phyloP scores from a whole-genome alignment of 331 rosid genomes.

The Malus hybrid region DNA sequence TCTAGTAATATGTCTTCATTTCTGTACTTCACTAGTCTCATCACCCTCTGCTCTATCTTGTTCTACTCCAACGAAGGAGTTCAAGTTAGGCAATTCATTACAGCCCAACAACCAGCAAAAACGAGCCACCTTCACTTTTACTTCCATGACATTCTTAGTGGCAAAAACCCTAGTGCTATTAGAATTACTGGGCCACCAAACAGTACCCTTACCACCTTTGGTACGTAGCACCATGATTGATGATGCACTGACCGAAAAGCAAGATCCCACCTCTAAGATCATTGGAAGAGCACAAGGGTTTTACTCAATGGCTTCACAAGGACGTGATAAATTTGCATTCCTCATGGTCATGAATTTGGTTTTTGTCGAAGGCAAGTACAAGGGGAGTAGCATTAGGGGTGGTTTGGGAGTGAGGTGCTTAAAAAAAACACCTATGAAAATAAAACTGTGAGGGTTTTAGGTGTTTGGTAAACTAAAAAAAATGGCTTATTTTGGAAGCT shows the following conservation, averaged over 20 bases:
- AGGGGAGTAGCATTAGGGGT: slow-evolving; percentile 37
- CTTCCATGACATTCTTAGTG: slow-evolving; percentile 41
- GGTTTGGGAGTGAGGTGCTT: too few species aligned
- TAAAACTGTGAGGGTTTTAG: too few species aligned
- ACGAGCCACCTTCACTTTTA: slow-evolving; percentile 39
- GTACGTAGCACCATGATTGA: slow-evolving; percentile 21
- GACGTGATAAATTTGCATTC: slow-evolving; percentile 15
- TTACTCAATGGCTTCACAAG: slow-evolving; percentile 23
- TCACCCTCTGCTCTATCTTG: slow-evolving; percentile 15
- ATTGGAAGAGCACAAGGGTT: slow-evolving; percentile 52
- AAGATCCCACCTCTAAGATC: slow-evolving; percentile 28
- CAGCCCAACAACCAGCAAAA: slow-evolving; percentile 3
- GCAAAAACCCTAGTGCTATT: slow-evolving; percentile 25
- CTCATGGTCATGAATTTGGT: slow-evolving; percentile 30
- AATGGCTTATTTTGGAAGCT: too few species aligned
- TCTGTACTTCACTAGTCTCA: background rate
- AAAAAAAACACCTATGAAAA: too few species aligned
- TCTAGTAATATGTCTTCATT: slow-evolving; percentile 14
- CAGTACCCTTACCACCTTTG: slow-evolving; percentile 17
- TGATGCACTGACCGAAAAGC: slow-evolving; percentile 33
- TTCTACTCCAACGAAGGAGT: slow-evolving; percentile 14
- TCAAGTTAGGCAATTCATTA: slow-evolving; percentile 10
- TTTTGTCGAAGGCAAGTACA: slow-evolving; percentile 29
- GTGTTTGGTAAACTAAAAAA: too few species aligned
- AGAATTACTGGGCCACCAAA: slow-evolving; percentile 19